phyloP scores from a whole-genome alignment of 192 early-diverging fungal species.

The Piromyces sp. region DNA sequence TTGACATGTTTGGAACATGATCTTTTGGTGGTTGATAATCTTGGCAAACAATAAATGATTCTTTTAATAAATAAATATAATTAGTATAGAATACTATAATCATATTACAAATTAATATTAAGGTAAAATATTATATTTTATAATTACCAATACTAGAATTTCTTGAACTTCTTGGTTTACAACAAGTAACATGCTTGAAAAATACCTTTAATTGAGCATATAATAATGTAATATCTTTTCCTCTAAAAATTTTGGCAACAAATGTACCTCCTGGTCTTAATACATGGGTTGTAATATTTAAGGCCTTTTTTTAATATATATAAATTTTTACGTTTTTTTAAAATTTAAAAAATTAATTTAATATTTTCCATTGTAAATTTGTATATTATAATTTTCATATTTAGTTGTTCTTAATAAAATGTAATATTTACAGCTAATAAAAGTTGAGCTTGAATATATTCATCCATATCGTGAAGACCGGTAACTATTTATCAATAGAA shows the following conservation, averaged over 20 bases:
- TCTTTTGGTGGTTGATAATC: constrained; percentile 68
- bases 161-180: constrained; percentile 84
- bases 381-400: too few species aligned
- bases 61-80: constrained; percentile 13
- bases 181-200: constrained; percentile 75
- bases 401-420: too few species aligned
- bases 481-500: constrained; percentile 32
- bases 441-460: constrained; percentile 95
- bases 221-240: constrained; percentile 81
- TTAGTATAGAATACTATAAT: too few species aligned
- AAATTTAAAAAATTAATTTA: too few species aligned
- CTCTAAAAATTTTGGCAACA: constrained; percentile 95
- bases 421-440: constrained; percentile 65
- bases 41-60: constrained; percentile 86
- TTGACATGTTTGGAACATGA: constrained; percentile 77
- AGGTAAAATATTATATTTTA: too few species aligned
- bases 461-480: constrained; percentile 95
- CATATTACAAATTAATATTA: too few species aligned
- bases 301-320: constrained; percentile 17
- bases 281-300: constrained; percentile 93
- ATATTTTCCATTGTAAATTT: too few species aligned
- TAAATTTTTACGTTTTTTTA: too few species aligned
- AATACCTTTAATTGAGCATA: constrained; percentile 82
- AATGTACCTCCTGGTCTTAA: constrained; percentile 79
- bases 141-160: constrained; percentile 54